Evolutionary conservation across 139 green algal species (phyloP), one percentile per base, ranked within the genome.

Genomic region (Coelastrella sp.): DNA sequence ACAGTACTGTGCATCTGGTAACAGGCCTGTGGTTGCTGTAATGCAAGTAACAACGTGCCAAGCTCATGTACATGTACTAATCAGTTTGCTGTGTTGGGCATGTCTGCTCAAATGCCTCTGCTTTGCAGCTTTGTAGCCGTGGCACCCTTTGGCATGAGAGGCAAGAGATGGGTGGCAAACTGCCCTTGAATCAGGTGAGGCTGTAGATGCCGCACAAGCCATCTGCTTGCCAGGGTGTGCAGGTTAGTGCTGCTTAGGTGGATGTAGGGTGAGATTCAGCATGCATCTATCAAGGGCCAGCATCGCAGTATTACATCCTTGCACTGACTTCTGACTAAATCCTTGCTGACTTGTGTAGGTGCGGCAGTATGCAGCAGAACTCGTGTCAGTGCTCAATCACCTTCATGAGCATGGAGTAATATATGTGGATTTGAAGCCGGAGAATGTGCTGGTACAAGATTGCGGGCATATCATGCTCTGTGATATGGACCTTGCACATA

Each of bases 401-500:
- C 67, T 91, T 17, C 88, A 91, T 60, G 40, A 48, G 2, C 40
- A 86, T 27, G 73, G 69, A 23, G 76, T 89, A 9, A 50, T 91
- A 5, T 91, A 91, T 57, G 53, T 83, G 13, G 88, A 91, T 62
- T 48, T 91, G 2, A 91, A 91, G 88, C 88, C 88, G 7, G 88
- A 91, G 71, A 91, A 91, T 40, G 62, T 91, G 3, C 63, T 91
- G n/a, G 5, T 83, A 15, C 73, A 84, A 60, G 78, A 84, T 40
- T 84, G 60, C 40, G 78, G 78, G 1, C 78, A 84, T 60, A 76
- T 84, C 60, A 84, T 84, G 78, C 41, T 84, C 41, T 84, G 78
- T 25, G 78, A 84, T 48, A 76, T 84, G 60, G 78, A 84, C 40
- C 32, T 84, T 13, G 78, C 51, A 43, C 78, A 84, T 30, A 84